Conservation (phyloP, 768 basidiomycete species). For the Lepiota venenata region DNA sequence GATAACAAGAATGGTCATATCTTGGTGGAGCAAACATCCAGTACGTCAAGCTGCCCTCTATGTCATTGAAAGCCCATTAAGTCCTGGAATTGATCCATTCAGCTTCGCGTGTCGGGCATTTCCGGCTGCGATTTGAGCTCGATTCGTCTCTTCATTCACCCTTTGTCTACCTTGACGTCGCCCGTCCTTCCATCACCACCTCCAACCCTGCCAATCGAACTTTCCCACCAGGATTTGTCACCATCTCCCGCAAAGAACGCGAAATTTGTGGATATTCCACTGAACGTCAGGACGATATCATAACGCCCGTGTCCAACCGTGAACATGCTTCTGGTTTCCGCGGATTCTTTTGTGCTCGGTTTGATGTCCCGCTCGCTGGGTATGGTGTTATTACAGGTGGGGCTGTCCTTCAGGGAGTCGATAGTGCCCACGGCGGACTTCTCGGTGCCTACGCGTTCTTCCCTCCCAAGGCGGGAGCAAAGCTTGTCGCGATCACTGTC, state of each 20-base stretch:
- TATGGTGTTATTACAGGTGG: constrained; percentile 49
- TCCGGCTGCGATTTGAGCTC: constrained; percentile 60
- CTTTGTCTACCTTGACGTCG: constrained; percentile 65
- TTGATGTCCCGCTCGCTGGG: constrained; percentile 38
- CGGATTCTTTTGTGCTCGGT: constrained; percentile 61
- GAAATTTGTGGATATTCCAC: constrained; percentile 31
- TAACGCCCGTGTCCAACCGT: constrained; percentile 48
- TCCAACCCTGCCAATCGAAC: constrained; percentile 44
- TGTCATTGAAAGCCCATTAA: not conserved
- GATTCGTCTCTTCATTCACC: constrained; percentile 30
- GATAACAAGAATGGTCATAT: constrained; percentile 50
- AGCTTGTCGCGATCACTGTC: constrained; percentile 38
- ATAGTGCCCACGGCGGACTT: constrained; percentile 35
- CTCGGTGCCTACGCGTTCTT: constrained; percentile 54
- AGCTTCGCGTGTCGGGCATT: constrained; percentile 77
- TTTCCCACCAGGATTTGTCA: constrained; percentile 50
- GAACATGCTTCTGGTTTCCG: constrained; percentile 37
- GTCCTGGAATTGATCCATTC: constrained; percentile 1
- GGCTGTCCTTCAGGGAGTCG: constrained; percentile 26
- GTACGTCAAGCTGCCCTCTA: constrained; percentile 32
- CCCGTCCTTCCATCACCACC: constrained; percentile 59
- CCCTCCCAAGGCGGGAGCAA: constrained; percentile 16
- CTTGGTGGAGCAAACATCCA: constrained; percentile 56
- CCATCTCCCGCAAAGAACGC: constrained; percentile 34
- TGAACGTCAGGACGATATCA: constrained; percentile 33